A percentile compares a stretch with the other conserved stretches of the same genome.
These are phyloP conservation scores for Coemansia furcata DNA, from an alignment of 192 early-diverging fungal genomes.

Conservation along the genomic window DNA sequence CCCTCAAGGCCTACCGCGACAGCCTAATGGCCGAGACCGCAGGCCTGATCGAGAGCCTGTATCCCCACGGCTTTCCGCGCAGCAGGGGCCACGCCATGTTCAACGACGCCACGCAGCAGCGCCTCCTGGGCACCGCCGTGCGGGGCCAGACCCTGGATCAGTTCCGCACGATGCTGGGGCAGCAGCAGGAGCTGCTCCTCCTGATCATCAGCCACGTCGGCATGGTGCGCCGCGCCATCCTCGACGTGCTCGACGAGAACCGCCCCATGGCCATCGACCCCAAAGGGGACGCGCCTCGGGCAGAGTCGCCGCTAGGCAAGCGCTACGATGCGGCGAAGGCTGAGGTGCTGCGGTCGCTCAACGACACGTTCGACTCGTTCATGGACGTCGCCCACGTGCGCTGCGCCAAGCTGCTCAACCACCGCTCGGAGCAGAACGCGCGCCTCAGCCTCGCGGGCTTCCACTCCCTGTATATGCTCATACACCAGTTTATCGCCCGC, in stretches of 20 bases:
- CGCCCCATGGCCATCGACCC: constrained; percentile 19
- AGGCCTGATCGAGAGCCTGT: constrained; percentile 71
- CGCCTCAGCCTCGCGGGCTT: constrained; percentile 86
- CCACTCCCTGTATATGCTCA: constrained; percentile 74
- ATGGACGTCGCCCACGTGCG: constrained; percentile 84
- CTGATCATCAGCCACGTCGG: constrained; percentile 69
- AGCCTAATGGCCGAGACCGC: constrained; percentile 74
- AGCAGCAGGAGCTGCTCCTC: constrained; percentile 73
- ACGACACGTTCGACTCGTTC: constrained; percentile 73
- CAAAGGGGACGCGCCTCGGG: neutral
- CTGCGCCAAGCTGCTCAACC: constrained; percentile 82
- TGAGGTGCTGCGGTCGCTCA: constrained; percentile 64
- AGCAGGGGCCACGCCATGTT: constrained; percentile 39
- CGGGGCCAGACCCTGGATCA: constrained; percentile 82
- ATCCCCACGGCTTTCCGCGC: constrained; percentile 35
- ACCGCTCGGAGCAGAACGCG: constrained; percentile 86
- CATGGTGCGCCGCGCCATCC: constrained; percentile 69
- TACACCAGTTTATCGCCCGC: constrained; percentile 79
- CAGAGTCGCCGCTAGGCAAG: neutral
- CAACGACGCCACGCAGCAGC: constrained; percentile 39
- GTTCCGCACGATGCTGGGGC: constrained; percentile 75
- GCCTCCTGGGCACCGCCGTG: constrained; percentile 56
- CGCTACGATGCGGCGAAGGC: constrained; percentile 28
- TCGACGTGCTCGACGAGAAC: constrained; percentile 63
- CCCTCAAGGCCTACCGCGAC: constrained; percentile 79